Evolutionary conservation across 495 filamentous ascomycete genomes (phyloP), one percentile per base, ranked within the genome.

Genomic region (Penicillium turbatum): DNA sequence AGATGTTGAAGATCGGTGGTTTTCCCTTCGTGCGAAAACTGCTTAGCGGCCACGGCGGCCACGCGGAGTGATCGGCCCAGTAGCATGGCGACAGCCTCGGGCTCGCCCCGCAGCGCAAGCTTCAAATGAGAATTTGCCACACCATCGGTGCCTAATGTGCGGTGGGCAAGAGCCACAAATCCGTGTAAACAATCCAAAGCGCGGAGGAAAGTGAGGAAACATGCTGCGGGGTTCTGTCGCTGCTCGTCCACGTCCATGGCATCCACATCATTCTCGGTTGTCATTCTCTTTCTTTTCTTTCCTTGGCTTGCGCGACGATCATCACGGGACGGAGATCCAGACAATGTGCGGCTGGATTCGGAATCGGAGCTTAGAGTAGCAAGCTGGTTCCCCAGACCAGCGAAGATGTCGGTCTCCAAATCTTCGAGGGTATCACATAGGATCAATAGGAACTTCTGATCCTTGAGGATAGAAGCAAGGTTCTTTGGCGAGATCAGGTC

Each of bases 121-220:
- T 73, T 78, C 50, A 84, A 72, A 56, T 81, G 78, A 32, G 82
- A 79, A 31, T 72, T 72, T 24, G 72, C 69, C 31, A 77, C 70
- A 35, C 71, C 73, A 45, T 72, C 64, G 11, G 60, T 46, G 15
- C 56, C 59, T 30, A 56, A 53, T 17, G 55, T 69, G 34, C 51
- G 63, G 34, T 57, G 67, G 29, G 51, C 62, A 51, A 70, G 66
- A 47, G 43, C 51, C 29, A 64, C 63, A 24, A 67, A 54, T 35
- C 66, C 69, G 47, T 72, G 72, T 10, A 77, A 45, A 48, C 70
- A 74, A 40, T 74, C 72, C 55, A 75, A 51, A 11, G 61, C 57
- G 29, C 68, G 69, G 43, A 68, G 66, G 42, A 75, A 77, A 12
- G 73, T 49, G 43, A 71, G 56, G 46, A 76, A 71, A 48, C 73